Evolutionary conservation across 2,329 filamentous ascomycete species (phyloP), one percentile per base, ranked within the genome.

Genomic region (Penicillium sumatraense): DNA sequence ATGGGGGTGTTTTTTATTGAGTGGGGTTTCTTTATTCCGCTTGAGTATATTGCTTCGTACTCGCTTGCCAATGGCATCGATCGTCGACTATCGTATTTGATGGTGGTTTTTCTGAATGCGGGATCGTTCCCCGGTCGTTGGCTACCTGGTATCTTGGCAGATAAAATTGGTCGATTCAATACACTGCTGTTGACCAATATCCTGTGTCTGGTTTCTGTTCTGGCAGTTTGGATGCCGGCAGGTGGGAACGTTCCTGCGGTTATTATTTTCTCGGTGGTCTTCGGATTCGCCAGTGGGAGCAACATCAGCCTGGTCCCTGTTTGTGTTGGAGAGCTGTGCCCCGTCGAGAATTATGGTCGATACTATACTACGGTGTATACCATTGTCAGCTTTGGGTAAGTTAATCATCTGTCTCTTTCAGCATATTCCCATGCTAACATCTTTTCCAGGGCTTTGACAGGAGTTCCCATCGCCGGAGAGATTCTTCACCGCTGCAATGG

Each of bases 321-420:
- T 1, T 81, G 78, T 55, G 69, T 82, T 2, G 77, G 78, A 2
- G 77, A 81, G 61, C 64, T 82, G 7, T 81, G 79, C 59, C 62
- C 66, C 1, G 72, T 70, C 0, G 66, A 74, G 38, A 65, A 73
- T 40, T 80, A 80, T 63, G 75, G 75, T 2, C 60, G 68, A n/a
- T 75, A 73, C 45, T 75, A 72, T 55, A 67, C 71, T 0, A 77
- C 71, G 20, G 61, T 63, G 1, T 72, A 66, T 53, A 71, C 60
- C n/a, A 64, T 68, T 56, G 68, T 65, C n/a, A 68, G 62, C 51
- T 59, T 68, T 49, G 65, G 65, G 58, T 60, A 48, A 44, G 61
- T 54, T 16, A 2, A 3, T 49, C 20, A 14, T 3, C 41, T 21
- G 36, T 14, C 16, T 53, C 7, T 20, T 23, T 26, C n/a, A 27